Conservation (phyloP, 495 filamentous ascomycete species). For the Talaromyces adpressus region DNA sequence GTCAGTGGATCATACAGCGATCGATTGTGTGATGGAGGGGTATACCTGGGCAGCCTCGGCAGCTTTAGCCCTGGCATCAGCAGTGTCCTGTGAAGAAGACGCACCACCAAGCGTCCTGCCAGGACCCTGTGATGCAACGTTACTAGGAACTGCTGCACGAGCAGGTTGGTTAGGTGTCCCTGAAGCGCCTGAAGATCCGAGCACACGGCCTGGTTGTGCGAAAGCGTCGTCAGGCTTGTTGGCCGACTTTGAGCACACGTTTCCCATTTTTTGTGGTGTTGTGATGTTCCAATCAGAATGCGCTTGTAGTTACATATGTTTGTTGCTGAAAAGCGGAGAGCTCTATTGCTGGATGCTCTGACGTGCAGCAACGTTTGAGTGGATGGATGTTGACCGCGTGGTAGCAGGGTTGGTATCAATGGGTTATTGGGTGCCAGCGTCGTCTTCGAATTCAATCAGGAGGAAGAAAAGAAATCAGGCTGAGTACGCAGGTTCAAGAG, state of each 20-base stretch:
- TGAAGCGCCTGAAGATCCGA: constrained; percentile 39
- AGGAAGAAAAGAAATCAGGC: neutral
- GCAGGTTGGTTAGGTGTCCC: constrained; percentile 16
- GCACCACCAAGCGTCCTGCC: constrained; percentile 48
- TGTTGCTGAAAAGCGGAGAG: neutral
- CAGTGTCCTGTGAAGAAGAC: constrained; percentile 17
- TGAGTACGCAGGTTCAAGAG: neutral
- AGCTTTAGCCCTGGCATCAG: constrained; percentile 52
- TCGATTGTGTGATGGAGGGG: neutral
- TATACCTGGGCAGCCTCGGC: constrained; percentile 63
- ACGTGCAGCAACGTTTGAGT: neutral
- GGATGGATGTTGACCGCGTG: too few species aligned
- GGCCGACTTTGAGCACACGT: constrained; percentile 62
- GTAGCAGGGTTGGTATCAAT: neutral
- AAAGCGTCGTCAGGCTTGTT: constrained; percentile 45
- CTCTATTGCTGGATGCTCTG: neutral
- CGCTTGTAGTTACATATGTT: neutral
- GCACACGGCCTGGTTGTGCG: constrained; percentile 55
- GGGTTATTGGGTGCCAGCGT: neutral
- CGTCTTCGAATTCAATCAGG: neutral
- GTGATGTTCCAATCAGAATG: constrained; percentile 2
- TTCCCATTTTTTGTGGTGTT: constrained; percentile 52
- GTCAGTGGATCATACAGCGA: constrained; percentile 4
- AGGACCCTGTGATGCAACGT: constrained; percentile 39
- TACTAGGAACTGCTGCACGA: constrained; percentile 31